A percentile compares a stretch with the other conserved stretches of the same genome.
Conservation (phyloP, 106 monocot genomes). For the Apostasia shenzhenica region DNA sequence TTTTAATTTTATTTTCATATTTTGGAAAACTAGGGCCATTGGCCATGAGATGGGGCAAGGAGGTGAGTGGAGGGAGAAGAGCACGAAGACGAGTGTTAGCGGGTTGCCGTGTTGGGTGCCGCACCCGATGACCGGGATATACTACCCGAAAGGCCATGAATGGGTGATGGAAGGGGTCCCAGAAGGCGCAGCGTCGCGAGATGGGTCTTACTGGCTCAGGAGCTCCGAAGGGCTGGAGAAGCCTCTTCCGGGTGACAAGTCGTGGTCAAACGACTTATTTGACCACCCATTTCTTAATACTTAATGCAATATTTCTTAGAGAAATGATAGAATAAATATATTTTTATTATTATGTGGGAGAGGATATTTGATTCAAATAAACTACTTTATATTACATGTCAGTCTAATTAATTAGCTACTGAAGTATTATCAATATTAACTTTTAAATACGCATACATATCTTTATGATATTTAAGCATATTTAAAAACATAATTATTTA, state of each 20-base stretch:
- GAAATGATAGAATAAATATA: no score
- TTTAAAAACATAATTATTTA: no score
- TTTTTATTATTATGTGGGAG: no score
- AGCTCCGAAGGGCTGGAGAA: conserved; percentile 32
- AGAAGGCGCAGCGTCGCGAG: conserved; percentile 18
- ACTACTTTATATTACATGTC: no score
- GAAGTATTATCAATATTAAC: no score
- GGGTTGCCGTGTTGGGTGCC: conserved; percentile 37
- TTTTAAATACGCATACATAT: no score
- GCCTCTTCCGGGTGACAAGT: background rate
- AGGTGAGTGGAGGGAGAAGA: conserved; percentile 6
- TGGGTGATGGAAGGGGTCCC: conserved; percentile 51
- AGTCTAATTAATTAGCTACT: no score
- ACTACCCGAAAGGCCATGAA: conserved; percentile 60
- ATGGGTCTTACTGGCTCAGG: conserved; percentile 29
- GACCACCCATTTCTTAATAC: conserved; percentile 22
- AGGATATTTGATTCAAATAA: no score
- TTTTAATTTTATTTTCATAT: background rate
- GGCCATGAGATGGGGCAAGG: background rate
- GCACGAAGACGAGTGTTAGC: background rate
- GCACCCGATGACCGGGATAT: conserved; percentile 52
- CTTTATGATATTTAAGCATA: no score
- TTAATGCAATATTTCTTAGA: background rate
- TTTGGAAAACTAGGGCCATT: no score
- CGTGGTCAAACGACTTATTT: background rate